Evolutionary conservation across 306 rosid species (phyloP), one percentile per base, ranked within the genome.

Genomic region (Cucumis sativus): DNA sequence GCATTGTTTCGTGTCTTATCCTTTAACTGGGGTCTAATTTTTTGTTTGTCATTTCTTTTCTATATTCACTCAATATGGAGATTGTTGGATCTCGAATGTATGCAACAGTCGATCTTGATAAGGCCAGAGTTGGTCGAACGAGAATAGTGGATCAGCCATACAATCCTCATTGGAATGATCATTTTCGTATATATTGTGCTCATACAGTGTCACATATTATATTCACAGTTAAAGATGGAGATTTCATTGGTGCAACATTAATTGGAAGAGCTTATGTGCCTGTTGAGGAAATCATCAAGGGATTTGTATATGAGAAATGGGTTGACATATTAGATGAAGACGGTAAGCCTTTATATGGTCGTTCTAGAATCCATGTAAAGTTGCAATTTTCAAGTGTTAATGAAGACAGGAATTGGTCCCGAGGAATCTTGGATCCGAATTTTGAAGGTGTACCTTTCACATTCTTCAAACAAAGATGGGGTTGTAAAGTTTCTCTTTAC

Each of bases 21-120:
- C 6, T 69, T 11, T 43, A 43, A 23, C 43, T 23, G 40, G 23
- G 20, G 37, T 47, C 76, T 70, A 70, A 70, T 47, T 45, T 25
- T 1, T 71, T 72, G 43, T 51, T 8, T 16, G 25, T 70, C 23
- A 40, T 55, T 18, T 28, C 16, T 25, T 68, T 56, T 14, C n/a
- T 51, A 72, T 71, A 75, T 33, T 74, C 40, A 74, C 68, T 54
- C 56, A 59, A 66, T 37, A 79, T 74, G 82, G 60, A 95, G 97
- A 84, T 90, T 75, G 85, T 83, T 55, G 97, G 93, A 35, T 79
- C 89, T 11, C 82, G 86, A 79, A 85, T 90, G 35, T 90, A 95
- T 82, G 96, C 99, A 78, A 86, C 96, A 49, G 85, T 95, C 52
- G 97, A 95, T 88, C 82, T 92, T 47, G 99, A 87, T 17, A 90